phyloP scores from a whole-genome alignment of 2,329 filamentous ascomycete genomes.

The Tolypocladium tropicale region DNA sequence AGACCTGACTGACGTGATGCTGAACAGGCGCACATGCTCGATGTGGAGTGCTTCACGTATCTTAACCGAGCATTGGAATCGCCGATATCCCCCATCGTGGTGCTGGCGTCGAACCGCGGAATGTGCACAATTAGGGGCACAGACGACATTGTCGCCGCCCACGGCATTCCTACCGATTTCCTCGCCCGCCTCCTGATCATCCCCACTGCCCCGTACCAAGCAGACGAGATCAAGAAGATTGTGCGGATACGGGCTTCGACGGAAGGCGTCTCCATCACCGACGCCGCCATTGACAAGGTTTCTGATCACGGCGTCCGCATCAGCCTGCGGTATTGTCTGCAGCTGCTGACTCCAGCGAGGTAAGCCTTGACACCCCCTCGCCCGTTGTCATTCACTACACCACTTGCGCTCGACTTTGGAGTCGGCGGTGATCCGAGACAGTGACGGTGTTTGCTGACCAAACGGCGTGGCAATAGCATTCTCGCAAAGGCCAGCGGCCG shows the following conservation, averaged over 20 bases:
- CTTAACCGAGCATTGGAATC: slow-evolving; percentile 97
- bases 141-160: slow-evolving; percentile 70
- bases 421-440: background rate
- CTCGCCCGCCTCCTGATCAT: slow-evolving; percentile 90
- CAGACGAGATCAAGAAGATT: slow-evolving; percentile 86
- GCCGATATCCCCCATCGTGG: slow-evolving; percentile 89
- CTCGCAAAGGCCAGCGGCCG: slow-evolving; percentile 76
- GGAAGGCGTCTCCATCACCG: slow-evolving; percentile 69
- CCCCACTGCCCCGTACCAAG: slow-evolving; percentile 81
- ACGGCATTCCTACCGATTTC: slow-evolving; percentile 91
- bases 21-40: slow-evolving; percentile 90
- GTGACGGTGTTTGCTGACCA: slow-evolving; percentile 13
- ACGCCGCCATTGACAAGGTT: slow-evolving; percentile 78
- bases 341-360: slow-evolving; percentile 79
- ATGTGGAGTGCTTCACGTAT: slow-evolving; percentile 98
- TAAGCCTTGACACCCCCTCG: slow-evolving; percentile 23
- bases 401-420: background rate
- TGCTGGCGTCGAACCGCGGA: slow-evolving; percentile 93
- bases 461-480: slow-evolving; percentile 46
- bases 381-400: slow-evolving; percentile 1
- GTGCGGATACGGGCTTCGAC: slow-evolving; percentile 74
- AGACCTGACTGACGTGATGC: slow-evolving; percentile 3
- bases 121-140: slow-evolving; percentile 88
- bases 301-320: slow-evolving; percentile 79
- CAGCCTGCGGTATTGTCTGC: slow-evolving; percentile 84